phyloP scores from a whole-genome alignment of 2,329 filamentous ascomycete genomes.

The Talaromyces sp. region DNA sequence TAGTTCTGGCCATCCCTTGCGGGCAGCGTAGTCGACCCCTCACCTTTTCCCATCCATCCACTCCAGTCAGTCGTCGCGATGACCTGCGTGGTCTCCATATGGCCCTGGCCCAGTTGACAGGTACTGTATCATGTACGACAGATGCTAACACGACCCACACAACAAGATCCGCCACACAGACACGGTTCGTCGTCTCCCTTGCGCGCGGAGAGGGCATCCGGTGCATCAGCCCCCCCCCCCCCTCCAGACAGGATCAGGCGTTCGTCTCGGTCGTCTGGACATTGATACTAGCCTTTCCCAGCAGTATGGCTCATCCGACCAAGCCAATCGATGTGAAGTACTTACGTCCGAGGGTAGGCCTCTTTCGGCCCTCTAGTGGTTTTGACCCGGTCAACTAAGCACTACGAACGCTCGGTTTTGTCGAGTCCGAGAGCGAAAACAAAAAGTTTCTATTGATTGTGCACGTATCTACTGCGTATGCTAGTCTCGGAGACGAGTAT shows the following conservation, averaged over 20 bases:
- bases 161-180: background rate
- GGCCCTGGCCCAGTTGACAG: background rate
- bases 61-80: background rate
- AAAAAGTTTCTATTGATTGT: background rate
- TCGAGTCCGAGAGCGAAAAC: background rate
- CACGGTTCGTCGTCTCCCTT: background rate
- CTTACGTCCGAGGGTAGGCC: background rate
- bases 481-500: background rate
- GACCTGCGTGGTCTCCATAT: background rate
- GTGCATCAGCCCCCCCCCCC: background rate
- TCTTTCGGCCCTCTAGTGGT: background rate
- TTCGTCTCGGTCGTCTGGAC: background rate
- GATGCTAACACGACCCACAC: background rate
- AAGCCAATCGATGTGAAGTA: background rate
- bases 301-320: background rate
- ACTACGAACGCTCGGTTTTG: background rate
- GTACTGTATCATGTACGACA: background rate
- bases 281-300: background rate
- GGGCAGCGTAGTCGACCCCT: background rate
- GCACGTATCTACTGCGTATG: background rate
- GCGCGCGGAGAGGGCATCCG: background rate
- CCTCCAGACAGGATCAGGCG: background rate
- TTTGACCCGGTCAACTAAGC: background rate
- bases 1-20: conserved; percentile 1
- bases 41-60: background rate